Percentiles rank a stretch among this genome's conserved stretches.
Conservation (phyloP, 2,329 filamentous ascomycete genomes). For the Aurifilum marmelostoma region DNA sequence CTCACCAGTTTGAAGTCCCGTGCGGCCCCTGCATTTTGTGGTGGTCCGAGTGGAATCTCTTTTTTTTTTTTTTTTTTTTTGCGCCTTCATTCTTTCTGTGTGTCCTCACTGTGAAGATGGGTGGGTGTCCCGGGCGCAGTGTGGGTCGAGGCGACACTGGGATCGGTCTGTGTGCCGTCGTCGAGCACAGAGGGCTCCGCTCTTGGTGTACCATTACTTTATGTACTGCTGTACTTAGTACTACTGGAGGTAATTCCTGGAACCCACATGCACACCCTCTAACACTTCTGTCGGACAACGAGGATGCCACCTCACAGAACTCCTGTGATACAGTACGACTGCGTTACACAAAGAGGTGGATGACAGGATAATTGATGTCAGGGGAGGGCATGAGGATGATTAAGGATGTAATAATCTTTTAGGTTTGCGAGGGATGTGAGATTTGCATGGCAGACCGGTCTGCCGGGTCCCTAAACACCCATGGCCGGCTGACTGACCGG, state of each 20-base stretch:
- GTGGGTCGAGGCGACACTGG: constrained; percentile 23
- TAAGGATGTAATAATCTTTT: not conserved
- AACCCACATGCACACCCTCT: not conserved
- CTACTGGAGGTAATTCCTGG: too few species aligned
- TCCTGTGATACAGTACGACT: not conserved
- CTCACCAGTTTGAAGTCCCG: constrained; percentile 19
- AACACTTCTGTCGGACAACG: not conserved
- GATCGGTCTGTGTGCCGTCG: constrained; percentile 18
- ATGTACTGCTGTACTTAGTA: not conserved
- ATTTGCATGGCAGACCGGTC: constrained; percentile 1
- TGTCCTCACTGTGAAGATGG: not conserved
- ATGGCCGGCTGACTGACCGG: not conserved
- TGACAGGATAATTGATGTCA: not conserved
- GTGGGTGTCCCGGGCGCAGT: not conserved
- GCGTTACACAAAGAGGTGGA: not conserved
- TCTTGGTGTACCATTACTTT: not conserved
- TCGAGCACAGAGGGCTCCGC: not conserved
- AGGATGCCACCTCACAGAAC: not conserved
- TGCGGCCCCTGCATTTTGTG: constrained; percentile 26
- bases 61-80: not conserved
- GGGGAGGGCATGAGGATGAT: not conserved
- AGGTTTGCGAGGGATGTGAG: not conserved
- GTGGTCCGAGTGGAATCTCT: not conserved
- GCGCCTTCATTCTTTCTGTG: not conserved
- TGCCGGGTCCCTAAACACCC: constrained; percentile 1